phyloP scores from a whole-genome alignment of 768 basidiomycete species.

The Tylopilus plumbeoviolaceoides region DNA sequence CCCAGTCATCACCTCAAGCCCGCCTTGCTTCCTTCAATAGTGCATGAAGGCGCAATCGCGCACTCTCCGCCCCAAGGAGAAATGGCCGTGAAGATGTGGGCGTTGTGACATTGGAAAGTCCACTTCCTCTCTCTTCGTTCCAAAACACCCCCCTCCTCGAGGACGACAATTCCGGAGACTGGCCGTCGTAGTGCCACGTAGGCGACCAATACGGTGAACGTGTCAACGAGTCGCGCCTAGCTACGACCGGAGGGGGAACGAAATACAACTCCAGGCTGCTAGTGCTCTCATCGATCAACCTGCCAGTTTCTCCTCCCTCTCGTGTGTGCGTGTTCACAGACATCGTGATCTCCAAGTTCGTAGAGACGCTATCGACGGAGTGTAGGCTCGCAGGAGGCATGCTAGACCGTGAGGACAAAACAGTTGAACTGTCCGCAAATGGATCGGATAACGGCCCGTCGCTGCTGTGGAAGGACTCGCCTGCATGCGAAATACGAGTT shows the following conservation, averaged over 20 bases:
- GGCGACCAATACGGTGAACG: conserved; percentile 8
- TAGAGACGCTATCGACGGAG: conserved; percentile 11
- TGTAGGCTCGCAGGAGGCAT: not conserved
- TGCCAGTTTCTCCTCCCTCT: not conserved
- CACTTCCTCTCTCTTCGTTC: not conserved
- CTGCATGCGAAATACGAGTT: not conserved
- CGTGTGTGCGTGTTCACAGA: not conserved
- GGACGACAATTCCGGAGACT: not conserved
- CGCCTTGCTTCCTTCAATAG: conserved; percentile 17
- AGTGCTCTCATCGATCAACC: conserved; percentile 4
- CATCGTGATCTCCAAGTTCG: not conserved
- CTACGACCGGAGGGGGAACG: conserved; percentile 3
- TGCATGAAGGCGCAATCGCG: conserved; percentile 12
- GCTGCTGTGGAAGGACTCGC: conserved; percentile 11
- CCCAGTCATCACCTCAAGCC: not conserved
- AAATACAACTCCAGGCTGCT: conserved; percentile 22
- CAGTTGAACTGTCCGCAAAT: conserved; percentile 12
- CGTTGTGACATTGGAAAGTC: not conserved
- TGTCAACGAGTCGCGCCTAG: not conserved
- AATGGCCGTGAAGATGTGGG: conserved; percentile 1
- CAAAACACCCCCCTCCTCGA: not conserved
- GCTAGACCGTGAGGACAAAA: conserved; percentile 12
- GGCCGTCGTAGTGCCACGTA: conserved; percentile 17
- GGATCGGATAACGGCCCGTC: conserved; percentile 10
- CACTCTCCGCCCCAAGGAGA: conserved; percentile 3